Base-by-base conservation (phyloP, 1,284 basidiomycete genomes). In the Coniferiporia sulphurascens region DNA sequence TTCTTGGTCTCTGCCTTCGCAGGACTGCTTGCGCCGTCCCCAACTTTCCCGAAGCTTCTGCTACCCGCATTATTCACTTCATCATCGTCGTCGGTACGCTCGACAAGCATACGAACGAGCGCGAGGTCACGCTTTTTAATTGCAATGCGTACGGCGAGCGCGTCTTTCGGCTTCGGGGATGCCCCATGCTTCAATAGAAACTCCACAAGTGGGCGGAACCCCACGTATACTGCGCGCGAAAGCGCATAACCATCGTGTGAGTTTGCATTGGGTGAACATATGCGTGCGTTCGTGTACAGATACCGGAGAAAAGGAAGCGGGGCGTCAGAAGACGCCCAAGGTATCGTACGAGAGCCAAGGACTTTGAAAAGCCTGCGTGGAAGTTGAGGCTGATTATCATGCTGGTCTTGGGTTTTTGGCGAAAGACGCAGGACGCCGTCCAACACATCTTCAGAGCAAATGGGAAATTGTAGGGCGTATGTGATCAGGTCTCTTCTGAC, bases 161-260 rank as follows among this genome's bases (percentile, higher is more conserved):
- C 78, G 9, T 79, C 69, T 65, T 87, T 87, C 63, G 73, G 73
- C 10, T 68, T 67, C 0, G 93, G 91, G 3, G 85, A 85, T 0
- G 91, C 93, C 1, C 84, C 87, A n/a, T 84, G 74, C 1, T 76
- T 72, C 49, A 95, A 80, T 6, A 95, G 76, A 63, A 89, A 87
- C 44, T 72, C 74, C 1, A 93, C 76, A 4, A 95, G 79, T 1
- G 84, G 83, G 0, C 78, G 65, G 64, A 86, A 86, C 12, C 76
- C 75, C 0, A 80, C 83, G 49, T 86, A 77, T 0, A 92, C 89
- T 1, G 92, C 89, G 61, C 83, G 85, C 8, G 84, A 84, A 35
- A 95, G 80, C 0, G 88, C 85, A 66, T 93, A 95, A 0, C 91
- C 92, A 1, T 82, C 77, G 70, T 87, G 78, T 5, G 86, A 79